A percentile compares a stretch with the other conserved stretches of the same genome.
phyloP scores from a whole-genome alignment of 1,284 basidiomycete species.

The Microbotryum saponariae region DNA sequence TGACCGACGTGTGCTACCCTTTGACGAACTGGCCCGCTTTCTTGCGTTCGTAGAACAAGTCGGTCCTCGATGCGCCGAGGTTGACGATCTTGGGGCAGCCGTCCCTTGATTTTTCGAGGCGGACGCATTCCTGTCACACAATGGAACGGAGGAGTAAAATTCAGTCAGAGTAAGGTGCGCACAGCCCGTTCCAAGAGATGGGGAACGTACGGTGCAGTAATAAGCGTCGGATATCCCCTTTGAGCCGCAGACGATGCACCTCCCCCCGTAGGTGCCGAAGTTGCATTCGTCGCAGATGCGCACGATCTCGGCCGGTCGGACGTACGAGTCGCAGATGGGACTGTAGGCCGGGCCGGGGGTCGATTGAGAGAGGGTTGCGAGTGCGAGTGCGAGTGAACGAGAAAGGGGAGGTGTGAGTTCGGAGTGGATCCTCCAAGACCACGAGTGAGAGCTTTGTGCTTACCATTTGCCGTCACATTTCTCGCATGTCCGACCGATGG shows the following conservation, averaged over 20 bases:
- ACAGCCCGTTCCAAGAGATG: not conserved
- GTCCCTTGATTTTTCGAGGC: conserved; percentile 93
- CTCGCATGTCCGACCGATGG: conserved; percentile 94
- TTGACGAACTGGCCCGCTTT: conserved; percentile 25
- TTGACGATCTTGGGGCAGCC: conserved; percentile 99
- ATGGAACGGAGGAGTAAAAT: not conserved
- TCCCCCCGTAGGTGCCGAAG: conserved; percentile 87
- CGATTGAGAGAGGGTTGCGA: no score
- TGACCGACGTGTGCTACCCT: conserved; percentile 2
- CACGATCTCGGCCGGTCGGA: conserved; percentile 93
- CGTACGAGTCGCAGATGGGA: conserved; percentile 98
- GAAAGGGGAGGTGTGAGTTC: not conserved
- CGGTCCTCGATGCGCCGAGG: conserved; percentile 70
- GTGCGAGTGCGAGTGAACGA: no score
- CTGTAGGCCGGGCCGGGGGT: conserved; percentile 45
- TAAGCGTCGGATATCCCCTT: conserved; percentile 95
- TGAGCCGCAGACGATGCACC: conserved; percentile 94
- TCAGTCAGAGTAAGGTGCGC: not conserved
- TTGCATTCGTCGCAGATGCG: conserved; percentile 99
- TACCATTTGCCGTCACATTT: conserved; percentile 99
- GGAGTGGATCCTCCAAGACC: no score
- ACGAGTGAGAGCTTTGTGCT: conserved; percentile 36
- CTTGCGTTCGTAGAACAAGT: conserved; percentile 73
- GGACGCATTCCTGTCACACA: conserved; percentile 55
- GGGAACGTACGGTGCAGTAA: conserved; percentile 68